phyloP scores from a whole-genome alignment of 179 eudicot species.

The Nepenthes alata region DNA sequence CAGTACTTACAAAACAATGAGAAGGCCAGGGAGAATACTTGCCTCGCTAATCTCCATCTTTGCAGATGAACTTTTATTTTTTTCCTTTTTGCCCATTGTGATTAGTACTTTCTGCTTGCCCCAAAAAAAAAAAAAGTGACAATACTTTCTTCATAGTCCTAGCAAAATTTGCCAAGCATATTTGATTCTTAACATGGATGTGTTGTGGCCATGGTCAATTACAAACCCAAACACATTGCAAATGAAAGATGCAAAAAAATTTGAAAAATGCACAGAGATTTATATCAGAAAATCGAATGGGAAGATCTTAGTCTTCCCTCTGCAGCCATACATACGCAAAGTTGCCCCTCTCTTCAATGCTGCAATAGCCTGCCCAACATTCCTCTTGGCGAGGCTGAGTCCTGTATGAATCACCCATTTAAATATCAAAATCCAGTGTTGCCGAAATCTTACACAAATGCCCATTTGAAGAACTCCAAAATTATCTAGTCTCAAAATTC shows the following conservation, averaged over 20 bases:
- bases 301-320: constrained; percentile 70
- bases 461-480: constrained; percentile 47
- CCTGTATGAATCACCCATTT: constrained; percentile 62
- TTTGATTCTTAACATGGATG: no score
- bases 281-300: constrained; percentile 57
- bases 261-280: neutral
- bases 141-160: no score
- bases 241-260: constrained; percentile 7
- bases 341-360: constrained; percentile 62
- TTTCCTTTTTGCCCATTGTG: no score
- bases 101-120: no score
- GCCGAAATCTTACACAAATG: constrained; percentile 19
- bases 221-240: no score
- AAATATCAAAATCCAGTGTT: constrained; percentile 27
- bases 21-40: no score
- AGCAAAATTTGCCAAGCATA: no score
- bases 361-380: constrained; percentile 53
- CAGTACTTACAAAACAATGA: no score
- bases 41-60: no score
- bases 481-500: constrained; percentile 7
- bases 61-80: no score
- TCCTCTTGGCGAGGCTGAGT: constrained; percentile 33
- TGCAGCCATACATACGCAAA: constrained; percentile 58
- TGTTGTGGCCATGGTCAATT: no score
- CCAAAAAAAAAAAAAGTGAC: no score